Base-by-base conservation (phyloP, 1,284 basidiomycete species). In the Boletus sp. region DNA sequence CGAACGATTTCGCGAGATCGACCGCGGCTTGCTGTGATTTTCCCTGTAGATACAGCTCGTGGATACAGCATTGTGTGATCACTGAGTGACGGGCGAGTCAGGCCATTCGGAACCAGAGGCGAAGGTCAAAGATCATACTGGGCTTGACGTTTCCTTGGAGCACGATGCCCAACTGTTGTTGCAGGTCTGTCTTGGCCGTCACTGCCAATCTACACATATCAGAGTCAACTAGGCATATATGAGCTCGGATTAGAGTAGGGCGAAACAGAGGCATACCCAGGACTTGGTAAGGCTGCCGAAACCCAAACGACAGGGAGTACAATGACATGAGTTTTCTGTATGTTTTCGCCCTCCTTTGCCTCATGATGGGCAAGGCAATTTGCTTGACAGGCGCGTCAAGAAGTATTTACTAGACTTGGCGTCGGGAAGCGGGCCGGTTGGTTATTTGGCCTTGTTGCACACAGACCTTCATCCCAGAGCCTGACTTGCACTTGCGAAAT, bases 31-130 rank as follows among this genome's bases (percentile, higher is more conserved):
- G 91, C 26, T 77, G 75, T 4, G 75, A 64, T 50, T 77, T 80
- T 14, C 90, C 91, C 50, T 85, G 78, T 2, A 88, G 75, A 69
- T 96, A 97, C 2, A 97, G 75, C 60, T 91, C 88, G 56, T 93
- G 84, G 44, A 97, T 90, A 63, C 87, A 93, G 65, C 94, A 97
- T 66, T 96, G 94, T 0, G 94, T 95, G 66, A 97, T 95, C 93
- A 97, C 93, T 95, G 63, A 52, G 60, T 67, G 69, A 74, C 74
- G 55, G 64, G 40, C 65, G 41, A 59, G 58, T 56, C 50, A 64
- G 53, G 67, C 57, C 66, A 61, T 47, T 40, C 45, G 49, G 36
- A 48, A 43, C 25, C 10, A 33, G 19, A 51, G 20, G 44, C 25
- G 17, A 51, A 13, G 32, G 23, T 41, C 41, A 56, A 30, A 37